phyloP scores from a whole-genome alignment of 2,329 filamentous ascomycete species.

The Fusarium irregulare region DNA sequence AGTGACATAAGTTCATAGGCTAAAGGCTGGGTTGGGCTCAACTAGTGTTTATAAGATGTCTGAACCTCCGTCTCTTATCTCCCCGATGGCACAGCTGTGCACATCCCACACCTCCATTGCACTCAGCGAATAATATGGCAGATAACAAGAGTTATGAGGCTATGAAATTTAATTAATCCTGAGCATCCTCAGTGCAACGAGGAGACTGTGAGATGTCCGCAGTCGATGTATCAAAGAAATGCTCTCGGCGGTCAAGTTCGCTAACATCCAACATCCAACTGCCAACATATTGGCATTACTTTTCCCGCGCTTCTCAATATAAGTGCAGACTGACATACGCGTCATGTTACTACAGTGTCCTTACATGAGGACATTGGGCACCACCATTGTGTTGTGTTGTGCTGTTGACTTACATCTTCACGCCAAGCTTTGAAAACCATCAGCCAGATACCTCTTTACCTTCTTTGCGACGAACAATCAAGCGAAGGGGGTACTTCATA shows the following conservation, averaged over 20 bases:
- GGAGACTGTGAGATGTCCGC: background rate
- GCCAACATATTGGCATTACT: background rate
- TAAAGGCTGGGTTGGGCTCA: background rate
- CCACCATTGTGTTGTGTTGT: background rate
- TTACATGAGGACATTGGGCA: background rate
- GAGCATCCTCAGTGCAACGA: background rate
- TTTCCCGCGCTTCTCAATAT: background rate
- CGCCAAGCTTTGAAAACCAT: background rate
- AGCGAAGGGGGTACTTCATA: background rate
- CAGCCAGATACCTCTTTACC: background rate
- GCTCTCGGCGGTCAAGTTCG: background rate
- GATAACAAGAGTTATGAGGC: background rate
- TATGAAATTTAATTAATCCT: fast-evolving
- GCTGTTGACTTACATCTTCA: background rate
- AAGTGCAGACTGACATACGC: too few relatives aligned
- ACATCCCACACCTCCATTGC: background rate
- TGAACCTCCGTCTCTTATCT: background rate
- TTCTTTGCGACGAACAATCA: background rate
- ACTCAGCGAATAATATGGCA: background rate
- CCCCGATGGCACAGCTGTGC: background rate
- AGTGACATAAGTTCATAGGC: too few relatives aligned
- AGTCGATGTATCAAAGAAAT: background rate
- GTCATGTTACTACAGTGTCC: background rate
- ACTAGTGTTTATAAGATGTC: background rate
- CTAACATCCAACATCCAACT: background rate